These are phyloP conservation scores for Monilinia fructicola DNA, from an alignment of 2,329 filamentous ascomycete genomes.

Conservation along the genomic window DNA sequence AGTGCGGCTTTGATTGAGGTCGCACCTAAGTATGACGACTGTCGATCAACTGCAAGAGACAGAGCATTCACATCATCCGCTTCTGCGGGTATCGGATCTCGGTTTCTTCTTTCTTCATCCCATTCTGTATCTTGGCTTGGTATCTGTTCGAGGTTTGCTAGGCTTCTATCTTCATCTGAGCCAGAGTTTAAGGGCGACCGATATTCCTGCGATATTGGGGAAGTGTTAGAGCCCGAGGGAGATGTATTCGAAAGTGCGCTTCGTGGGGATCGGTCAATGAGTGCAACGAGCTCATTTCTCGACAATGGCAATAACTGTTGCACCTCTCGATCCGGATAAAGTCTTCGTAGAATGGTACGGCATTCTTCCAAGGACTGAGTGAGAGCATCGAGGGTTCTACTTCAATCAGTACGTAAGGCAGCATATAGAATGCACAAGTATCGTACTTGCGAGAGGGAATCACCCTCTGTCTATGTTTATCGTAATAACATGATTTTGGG, in stretches of 20 bases:
- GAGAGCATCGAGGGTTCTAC: slow-evolving; percentile 58
- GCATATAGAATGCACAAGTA: slow-evolving; percentile 21
- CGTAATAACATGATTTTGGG: slow-evolving; percentile 75
- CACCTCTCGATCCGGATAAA: slow-evolving; percentile 59
- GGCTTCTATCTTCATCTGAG: slow-evolving; percentile 47
- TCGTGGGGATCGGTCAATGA: slow-evolving; percentile 50
- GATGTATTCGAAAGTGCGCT: slow-evolving; percentile 45
- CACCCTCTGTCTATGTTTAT: slow-evolving; percentile 74
- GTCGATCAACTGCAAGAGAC: slow-evolving; percentile 57
- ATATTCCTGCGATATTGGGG: slow-evolving; percentile 50
- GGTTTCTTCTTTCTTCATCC: slow-evolving; percentile 61
- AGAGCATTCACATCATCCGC: slow-evolving; percentile 72
- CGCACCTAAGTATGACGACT: slow-evolving; percentile 67
- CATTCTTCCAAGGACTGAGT: slow-evolving; percentile 67
- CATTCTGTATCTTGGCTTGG: slow-evolving; percentile 63
- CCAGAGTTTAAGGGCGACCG: slow-evolving; percentile 52
- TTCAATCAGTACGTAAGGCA: slow-evolving; percentile 31
- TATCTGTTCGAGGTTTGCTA: slow-evolving; percentile 64
- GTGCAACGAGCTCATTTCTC: slow-evolving; percentile 58
- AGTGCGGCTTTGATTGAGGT: slow-evolving; percentile 74
- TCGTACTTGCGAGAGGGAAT: slow-evolving; percentile 75
- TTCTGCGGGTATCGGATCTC: slow-evolving; percentile 59
- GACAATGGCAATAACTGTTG: slow-evolving; percentile 55
- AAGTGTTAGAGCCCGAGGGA: slow-evolving; percentile 55
- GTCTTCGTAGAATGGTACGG: slow-evolving; percentile 58